Percentiles rank a stretch among this genome's conserved stretches.
Conservation (phyloP, 306 rosid species). For the Gillenia trifoliata region DNA sequence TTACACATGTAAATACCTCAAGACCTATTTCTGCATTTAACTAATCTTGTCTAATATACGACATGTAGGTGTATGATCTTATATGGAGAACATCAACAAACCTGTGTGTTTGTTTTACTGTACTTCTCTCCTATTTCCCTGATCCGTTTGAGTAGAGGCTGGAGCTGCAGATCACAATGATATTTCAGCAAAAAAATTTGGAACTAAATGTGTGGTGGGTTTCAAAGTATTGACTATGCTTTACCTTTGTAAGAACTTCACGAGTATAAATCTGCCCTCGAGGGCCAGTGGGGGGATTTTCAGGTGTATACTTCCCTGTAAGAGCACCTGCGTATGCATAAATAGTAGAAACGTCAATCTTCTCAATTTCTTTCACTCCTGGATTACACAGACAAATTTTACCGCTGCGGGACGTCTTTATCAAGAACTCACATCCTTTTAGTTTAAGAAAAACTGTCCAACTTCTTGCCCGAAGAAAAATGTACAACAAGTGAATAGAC, state of each 20-base stretch:
- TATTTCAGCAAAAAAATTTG: slow-evolving; percentile 23
- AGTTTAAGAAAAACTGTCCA: no score
- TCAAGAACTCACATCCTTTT: not conserved
- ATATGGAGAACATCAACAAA: slow-evolving; percentile 24
- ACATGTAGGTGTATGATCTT: no score
- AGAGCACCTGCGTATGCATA: slow-evolving; percentile 54
- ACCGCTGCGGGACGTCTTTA: not conserved
- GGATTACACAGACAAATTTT: not conserved
- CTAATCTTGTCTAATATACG: no score
- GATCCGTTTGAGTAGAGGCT: slow-evolving; percentile 71
- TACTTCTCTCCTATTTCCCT: slow-evolving; percentile 58
- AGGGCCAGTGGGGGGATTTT: slow-evolving; percentile 79
- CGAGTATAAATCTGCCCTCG: slow-evolving; percentile 73
- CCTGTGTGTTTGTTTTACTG: slow-evolving; percentile 71
- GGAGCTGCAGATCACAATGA: slow-evolving; percentile 55
- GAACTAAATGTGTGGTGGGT: not conserved
- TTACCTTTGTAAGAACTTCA: slow-evolving; percentile 59
- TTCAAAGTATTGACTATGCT: not conserved
- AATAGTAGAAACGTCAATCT: not conserved
- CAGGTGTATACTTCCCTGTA: slow-evolving; percentile 80
- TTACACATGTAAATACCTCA: no score
- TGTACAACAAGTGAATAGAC: no score
- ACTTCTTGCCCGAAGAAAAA: no score
- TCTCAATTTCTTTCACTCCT: not conserved
- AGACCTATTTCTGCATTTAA: no score